These are phyloP conservation scores for Oxyria digyna DNA, from an alignment of 148 eudicot species.

Conservation along the genomic window DNA sequence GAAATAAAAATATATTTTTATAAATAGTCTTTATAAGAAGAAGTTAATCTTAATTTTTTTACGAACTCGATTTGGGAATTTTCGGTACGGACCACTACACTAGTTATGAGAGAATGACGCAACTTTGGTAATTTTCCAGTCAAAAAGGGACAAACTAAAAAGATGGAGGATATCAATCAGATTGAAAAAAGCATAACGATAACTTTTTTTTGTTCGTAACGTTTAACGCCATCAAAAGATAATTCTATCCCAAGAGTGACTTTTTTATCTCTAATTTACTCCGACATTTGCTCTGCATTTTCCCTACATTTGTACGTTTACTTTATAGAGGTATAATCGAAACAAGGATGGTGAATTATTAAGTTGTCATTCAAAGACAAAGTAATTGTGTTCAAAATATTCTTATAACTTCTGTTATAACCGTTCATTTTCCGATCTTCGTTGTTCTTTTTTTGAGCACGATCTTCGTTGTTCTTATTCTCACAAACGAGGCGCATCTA, in stretches of 20 bases:
- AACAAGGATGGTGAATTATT: too few species aligned
- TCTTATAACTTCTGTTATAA: too few species aligned
- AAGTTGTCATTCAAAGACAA: too few species aligned
- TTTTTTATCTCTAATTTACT: not conserved
- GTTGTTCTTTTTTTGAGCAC: not conserved
- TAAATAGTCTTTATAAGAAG: too few species aligned
- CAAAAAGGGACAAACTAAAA: not conserved
- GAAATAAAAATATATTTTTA: too few species aligned
- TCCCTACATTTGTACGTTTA: not conserved
- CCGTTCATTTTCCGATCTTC: not conserved
- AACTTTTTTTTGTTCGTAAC: not conserved
- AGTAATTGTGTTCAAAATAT: not conserved
- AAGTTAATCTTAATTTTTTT: too few species aligned
- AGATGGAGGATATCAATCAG: not conserved
- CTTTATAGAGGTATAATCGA: not conserved
- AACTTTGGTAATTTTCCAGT: too few species aligned
- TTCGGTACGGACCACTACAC: too few species aligned
- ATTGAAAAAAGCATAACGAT: not conserved
- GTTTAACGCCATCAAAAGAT: not conserved
- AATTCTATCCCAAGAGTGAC: not conserved
- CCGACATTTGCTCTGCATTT: not conserved
- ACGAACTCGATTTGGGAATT: too few species aligned
- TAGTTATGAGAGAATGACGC: too few species aligned
- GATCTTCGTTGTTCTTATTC: too few species aligned
- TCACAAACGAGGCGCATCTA: too few species aligned